Evolutionary conservation across 2,329 filamentous ascomycete genomes (phyloP).

Genomic region (Colletotrichum somersetense): DNA sequence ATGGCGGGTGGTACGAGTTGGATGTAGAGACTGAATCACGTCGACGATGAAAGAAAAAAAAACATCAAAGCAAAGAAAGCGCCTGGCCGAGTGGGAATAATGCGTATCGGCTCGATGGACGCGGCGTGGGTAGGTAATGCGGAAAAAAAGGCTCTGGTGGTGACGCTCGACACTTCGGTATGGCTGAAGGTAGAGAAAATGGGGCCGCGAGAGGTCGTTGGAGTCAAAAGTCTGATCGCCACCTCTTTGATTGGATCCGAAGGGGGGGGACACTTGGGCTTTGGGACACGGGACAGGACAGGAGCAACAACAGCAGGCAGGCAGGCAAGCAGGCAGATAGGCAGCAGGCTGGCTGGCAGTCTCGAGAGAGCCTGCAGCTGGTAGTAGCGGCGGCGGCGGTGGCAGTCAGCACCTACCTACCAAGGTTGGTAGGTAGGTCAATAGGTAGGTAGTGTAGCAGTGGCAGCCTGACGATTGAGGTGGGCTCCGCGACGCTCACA

Average conservation of each 20-base stretch:
- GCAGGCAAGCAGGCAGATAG: neutral
- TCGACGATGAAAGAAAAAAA: constrained; percentile 29
- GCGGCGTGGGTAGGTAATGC: constrained; percentile 35
- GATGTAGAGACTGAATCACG: constrained; percentile 25
- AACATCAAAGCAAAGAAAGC: constrained; percentile 38
- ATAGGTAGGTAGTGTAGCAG: constrained; percentile 9
- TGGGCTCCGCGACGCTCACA: neutral
- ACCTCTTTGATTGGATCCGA: constrained; percentile 51
- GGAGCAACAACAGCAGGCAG: constrained; percentile 22
- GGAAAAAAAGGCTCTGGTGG: constrained; percentile 37
- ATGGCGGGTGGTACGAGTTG: neutral
- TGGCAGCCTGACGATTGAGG: constrained; percentile 36
- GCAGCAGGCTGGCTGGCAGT: neutral
- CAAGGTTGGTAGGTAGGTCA: no score
- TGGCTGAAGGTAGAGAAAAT: constrained; percentile 39
- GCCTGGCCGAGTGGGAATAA: constrained; percentile 38
- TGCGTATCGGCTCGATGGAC: constrained; percentile 32
- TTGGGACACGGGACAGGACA: constrained; percentile 20
- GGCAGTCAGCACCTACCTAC: neutral
- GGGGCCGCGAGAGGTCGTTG: constrained; percentile 41
- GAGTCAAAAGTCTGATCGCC: constrained; percentile 53
- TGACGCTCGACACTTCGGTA: constrained; percentile 40
- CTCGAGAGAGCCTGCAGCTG: neutral
- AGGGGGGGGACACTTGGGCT: constrained; percentile 19
- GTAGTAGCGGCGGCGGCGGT: constrained; percentile 14